These are phyloP conservation scores for Withania somnifera DNA, from an alignment of 305 asterid species.

Conservation along the genomic window DNA sequence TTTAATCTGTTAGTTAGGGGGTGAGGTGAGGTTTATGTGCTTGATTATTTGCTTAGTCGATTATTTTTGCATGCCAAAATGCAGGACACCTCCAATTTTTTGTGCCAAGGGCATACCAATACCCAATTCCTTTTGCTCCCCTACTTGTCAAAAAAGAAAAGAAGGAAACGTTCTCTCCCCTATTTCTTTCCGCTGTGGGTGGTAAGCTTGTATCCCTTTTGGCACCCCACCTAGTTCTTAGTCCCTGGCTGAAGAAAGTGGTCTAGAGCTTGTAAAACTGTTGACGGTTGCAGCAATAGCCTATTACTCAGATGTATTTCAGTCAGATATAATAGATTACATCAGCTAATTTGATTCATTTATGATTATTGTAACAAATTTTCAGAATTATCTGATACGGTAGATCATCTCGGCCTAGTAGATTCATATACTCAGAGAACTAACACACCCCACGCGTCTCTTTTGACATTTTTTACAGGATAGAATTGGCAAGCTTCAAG, in stretches of 20 bases:
- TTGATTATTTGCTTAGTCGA: too few relatives aligned
- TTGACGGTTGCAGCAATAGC: not conserved
- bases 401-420: not conserved
- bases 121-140: too few relatives aligned
- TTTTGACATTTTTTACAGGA: constrained; percentile 36
- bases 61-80: too few relatives aligned
- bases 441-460: too few relatives aligned
- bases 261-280: not conserved
- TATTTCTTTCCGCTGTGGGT: not conserved
- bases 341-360: not conserved
- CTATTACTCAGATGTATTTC: not conserved
- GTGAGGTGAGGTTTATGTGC: too few relatives aligned
- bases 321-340: not conserved
- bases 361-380: not conserved
- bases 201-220: not conserved
- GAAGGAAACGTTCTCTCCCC: not conserved
- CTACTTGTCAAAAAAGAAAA: too few relatives aligned
- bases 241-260: not conserved
- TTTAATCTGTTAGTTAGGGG: too few relatives aligned
- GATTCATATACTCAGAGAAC: not conserved
- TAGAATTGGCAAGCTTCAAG: constrained; percentile 80
- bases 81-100: not conserved
- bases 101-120: too few relatives aligned
- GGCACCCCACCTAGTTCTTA: not conserved
- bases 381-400: not conserved